phyloP scores from a whole-genome alignment of 2,329 filamentous ascomycete species.

The Penicillium sp. region DNA sequence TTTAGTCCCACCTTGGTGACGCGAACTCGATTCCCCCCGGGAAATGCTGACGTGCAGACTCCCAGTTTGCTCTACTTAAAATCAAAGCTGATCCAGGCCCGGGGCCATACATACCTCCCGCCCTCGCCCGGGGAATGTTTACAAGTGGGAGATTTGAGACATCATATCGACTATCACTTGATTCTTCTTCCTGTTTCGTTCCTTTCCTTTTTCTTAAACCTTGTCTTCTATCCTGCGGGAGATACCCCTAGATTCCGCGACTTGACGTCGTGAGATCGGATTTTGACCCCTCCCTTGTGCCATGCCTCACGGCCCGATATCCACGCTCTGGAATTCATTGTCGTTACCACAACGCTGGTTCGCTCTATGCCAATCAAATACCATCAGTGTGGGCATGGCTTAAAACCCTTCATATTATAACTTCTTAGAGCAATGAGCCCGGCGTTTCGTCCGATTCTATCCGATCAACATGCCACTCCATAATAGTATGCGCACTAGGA shows the following conservation, averaged over 20 bases:
- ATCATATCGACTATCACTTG: slow-evolving; percentile 15
- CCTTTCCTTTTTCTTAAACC: background rate
- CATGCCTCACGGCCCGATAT: slow-evolving; percentile 19
- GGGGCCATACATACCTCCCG: slow-evolving; percentile 10
- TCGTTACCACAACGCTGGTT: slow-evolving; percentile 1
- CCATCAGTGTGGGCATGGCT: slow-evolving; percentile 5
- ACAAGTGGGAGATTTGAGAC: slow-evolving; percentile 19
- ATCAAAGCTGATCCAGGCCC: background rate
- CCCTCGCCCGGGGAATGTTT: slow-evolving; percentile 11
- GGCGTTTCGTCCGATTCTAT: slow-evolving; percentile 10
- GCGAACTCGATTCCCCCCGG: slow-evolving; percentile 9
- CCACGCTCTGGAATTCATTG: slow-evolving; percentile 10
- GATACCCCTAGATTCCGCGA: slow-evolving; percentile 23
- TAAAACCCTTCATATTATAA: background rate
- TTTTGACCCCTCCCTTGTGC: slow-evolving; percentile 21
- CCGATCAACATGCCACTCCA: slow-evolving; percentile 30
- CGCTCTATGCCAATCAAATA: slow-evolving; percentile 8
- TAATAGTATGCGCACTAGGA: slow-evolving; percentile 27
- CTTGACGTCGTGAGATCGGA: slow-evolving; percentile 18
- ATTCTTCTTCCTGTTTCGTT: background rate
- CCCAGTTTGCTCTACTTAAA: background rate
- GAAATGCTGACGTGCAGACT: slow-evolving; percentile 13
- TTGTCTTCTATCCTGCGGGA: slow-evolving; percentile 4
- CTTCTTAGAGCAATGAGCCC: slow-evolving; percentile 14
- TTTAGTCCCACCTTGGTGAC: slow-evolving; percentile 14